Conservation (phyloP, 164 flowering plant genomes). For the Liriodendron chinense region DNA sequence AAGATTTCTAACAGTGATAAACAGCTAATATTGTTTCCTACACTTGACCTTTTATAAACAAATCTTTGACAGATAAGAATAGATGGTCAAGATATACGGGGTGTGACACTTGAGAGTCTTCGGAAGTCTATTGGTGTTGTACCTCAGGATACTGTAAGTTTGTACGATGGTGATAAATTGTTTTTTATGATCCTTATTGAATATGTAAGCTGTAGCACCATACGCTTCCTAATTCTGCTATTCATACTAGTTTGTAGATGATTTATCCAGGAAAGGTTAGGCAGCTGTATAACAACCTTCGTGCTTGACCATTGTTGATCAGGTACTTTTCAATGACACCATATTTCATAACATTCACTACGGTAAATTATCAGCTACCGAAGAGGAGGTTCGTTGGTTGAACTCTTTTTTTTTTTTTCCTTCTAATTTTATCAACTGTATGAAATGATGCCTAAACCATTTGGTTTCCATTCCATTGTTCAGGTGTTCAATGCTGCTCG, state of each 20-base stretch:
- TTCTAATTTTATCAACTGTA: neutral
- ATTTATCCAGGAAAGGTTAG: neutral
- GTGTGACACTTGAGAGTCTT: conserved; percentile 72
- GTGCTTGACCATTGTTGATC: conserved; percentile 11
- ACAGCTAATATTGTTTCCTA: neutral
- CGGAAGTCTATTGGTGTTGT: conserved; percentile 88
- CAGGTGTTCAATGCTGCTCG: conserved; percentile 96
- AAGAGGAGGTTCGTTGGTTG: conserved; percentile 66
- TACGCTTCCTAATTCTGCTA: neutral
- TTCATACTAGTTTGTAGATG: neutral
- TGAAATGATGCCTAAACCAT: neutral
- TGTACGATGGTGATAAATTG: neutral
- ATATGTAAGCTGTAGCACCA: neutral
- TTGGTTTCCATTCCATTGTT: neutral
- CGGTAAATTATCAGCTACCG: conserved; percentile 82
- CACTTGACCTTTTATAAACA: neutral
- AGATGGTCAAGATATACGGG: conserved; percentile 79
- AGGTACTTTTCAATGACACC: conserved; percentile 98
- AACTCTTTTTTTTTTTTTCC: neutral
- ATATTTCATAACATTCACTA: conserved; percentile 90
- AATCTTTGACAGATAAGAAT: conserved; percentile 61
- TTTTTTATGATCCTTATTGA: neutral
- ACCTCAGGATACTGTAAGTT: conserved; percentile 92
- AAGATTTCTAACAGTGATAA: too few relatives aligned
- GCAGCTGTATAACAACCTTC: conserved; percentile 2